Conservation (phyloP, 345 rosid genomes). For the Bruguiera gymnorhiza region DNA sequence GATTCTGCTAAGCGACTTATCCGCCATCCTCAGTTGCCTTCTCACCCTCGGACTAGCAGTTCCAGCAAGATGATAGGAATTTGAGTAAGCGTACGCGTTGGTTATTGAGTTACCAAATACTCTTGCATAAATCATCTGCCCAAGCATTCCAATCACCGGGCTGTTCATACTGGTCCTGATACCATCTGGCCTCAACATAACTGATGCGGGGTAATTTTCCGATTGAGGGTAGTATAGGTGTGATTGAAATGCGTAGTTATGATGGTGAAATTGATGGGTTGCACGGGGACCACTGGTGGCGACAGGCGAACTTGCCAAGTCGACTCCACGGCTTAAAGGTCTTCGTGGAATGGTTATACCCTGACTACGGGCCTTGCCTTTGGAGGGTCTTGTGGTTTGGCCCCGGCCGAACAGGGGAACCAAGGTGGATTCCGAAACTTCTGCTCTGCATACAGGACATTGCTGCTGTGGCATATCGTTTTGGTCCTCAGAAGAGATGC, state of each 20-base stretch:
- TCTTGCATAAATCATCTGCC: slow-evolving; percentile 63
- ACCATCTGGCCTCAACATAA: slow-evolving; percentile 36
- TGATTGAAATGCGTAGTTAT: slow-evolving; percentile 20
- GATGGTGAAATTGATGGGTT: neutral
- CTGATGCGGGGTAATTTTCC: slow-evolving; percentile 36
- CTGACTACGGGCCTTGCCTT: slow-evolving; percentile 14
- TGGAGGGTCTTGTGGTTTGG: slow-evolving; percentile 28
- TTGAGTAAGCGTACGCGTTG: slow-evolving; percentile 45
- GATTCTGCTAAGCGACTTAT: slow-evolving; percentile 68
- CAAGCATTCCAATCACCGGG: slow-evolving; percentile 59
- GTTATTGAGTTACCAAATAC: slow-evolving; percentile 50
- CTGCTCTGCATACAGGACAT: slow-evolving; percentile 94
- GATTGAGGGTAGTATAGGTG: slow-evolving; percentile 31
- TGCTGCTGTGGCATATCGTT: slow-evolving; percentile 42
- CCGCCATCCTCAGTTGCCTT: slow-evolving; percentile 69
- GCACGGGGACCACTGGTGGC: neutral
- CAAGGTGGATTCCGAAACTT: slow-evolving; percentile 57
- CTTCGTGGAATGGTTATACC: slow-evolving; percentile 26
- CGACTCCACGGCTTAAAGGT: slow-evolving; percentile 24
- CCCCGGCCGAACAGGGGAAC: slow-evolving; percentile 87
- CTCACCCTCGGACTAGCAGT: slow-evolving; percentile 55
- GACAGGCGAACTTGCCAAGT: slow-evolving; percentile 13
- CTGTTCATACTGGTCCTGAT: slow-evolving; percentile 31
- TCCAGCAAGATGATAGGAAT: slow-evolving; percentile 47
- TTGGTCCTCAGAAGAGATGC: slow-evolving; percentile 27